phyloP scores from a whole-genome alignment of 495 filamentous ascomycete genomes.

The Trichoderma orchidacearum region DNA sequence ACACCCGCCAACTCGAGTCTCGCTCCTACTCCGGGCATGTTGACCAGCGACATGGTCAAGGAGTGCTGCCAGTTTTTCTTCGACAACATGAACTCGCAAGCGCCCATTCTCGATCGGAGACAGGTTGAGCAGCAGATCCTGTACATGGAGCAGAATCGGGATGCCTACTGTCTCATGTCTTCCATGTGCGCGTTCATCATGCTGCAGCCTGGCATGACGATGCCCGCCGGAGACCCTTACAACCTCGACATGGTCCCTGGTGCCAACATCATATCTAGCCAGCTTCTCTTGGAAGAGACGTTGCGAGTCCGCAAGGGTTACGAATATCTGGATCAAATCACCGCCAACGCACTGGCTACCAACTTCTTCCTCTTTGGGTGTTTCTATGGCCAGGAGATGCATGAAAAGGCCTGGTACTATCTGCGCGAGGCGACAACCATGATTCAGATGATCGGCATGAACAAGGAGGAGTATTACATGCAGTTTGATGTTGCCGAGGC shows the following conservation, averaged over 20 bases:
- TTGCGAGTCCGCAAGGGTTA: constrained; percentile 60
- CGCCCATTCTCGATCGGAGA: constrained; percentile 64
- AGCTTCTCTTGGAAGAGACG: constrained; percentile 62
- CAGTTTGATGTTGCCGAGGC: constrained; percentile 39
- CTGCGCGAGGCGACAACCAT: constrained; percentile 59
- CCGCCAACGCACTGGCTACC: constrained; percentile 54
- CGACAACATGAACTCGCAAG: constrained; percentile 66
- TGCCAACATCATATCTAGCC: constrained; percentile 38
- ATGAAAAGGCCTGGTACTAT: constrained; percentile 62
- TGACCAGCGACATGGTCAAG: constrained; percentile 48
- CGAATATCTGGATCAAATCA: constrained; percentile 58
- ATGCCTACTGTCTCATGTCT: constrained; percentile 66
- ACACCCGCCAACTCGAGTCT: constrained; percentile 29
- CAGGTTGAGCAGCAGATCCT: constrained; percentile 49
- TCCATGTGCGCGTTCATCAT: constrained; percentile 74
- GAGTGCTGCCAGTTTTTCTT: constrained; percentile 75
- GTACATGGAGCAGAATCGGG: constrained; percentile 50
- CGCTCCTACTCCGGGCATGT: constrained; percentile 38
- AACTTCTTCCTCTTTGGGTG: constrained; percentile 72
- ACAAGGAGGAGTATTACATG: constrained; percentile 46
- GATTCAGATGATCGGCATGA: constrained; percentile 41
- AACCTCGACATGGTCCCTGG: constrained; percentile 37
- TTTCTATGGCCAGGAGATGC: constrained; percentile 57
- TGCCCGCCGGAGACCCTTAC: constrained; percentile 38
- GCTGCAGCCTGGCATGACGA: constrained; percentile 66